Evolutionary conservation across 306 rosid species (phyloP).

Genomic region (Casuarina cunninghamiana): DNA sequence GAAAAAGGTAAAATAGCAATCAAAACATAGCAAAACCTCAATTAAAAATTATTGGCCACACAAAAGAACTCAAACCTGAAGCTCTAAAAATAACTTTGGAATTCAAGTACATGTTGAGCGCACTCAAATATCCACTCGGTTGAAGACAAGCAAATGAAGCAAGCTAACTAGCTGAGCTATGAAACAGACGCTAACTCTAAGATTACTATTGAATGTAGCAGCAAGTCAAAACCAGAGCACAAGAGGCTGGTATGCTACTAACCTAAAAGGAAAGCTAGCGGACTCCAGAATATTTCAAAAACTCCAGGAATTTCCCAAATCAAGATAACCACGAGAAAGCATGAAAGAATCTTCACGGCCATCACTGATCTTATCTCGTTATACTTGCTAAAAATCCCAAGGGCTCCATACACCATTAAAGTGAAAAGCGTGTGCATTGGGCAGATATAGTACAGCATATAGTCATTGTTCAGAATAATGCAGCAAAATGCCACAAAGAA

Average conservation of each 20-base stretch:
- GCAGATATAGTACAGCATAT: slow-evolving; percentile 92
- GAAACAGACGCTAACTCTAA: slow-evolving; percentile 16
- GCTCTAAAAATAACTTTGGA: background rate
- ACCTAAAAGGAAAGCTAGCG: slow-evolving; percentile 79
- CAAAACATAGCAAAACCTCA: background rate
- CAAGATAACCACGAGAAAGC: slow-evolving; percentile 90
- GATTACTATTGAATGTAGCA: slow-evolving; percentile 13
- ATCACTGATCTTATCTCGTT: slow-evolving; percentile 83
- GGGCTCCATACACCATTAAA: slow-evolving; percentile 97
- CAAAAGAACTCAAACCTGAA: slow-evolving; percentile 19
- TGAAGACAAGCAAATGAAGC: slow-evolving; percentile 18
- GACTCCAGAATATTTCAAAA: slow-evolving; percentile 76
- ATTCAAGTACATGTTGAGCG: slow-evolving; percentile 11
- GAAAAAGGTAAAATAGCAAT: background rate
- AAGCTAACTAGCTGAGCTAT: slow-evolving; percentile 21
- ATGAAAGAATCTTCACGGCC: slow-evolving; percentile 70
- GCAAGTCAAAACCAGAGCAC: slow-evolving; percentile 11
- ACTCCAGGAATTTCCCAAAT: slow-evolving; percentile 98
- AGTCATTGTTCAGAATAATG: slow-evolving; percentile 88
- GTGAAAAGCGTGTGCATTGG: slow-evolving; percentile 99
- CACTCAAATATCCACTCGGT: slow-evolving; percentile 1
- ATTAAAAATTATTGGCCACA: slow-evolving; percentile 12
- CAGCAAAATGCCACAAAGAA: slow-evolving; percentile 91
- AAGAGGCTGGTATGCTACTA: slow-evolving; percentile 35
- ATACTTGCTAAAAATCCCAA: slow-evolving; percentile 84